Evolutionary conservation across 1,284 basidiomycete species (phyloP).

Genomic region (Sporisorium scitamineum): DNA sequence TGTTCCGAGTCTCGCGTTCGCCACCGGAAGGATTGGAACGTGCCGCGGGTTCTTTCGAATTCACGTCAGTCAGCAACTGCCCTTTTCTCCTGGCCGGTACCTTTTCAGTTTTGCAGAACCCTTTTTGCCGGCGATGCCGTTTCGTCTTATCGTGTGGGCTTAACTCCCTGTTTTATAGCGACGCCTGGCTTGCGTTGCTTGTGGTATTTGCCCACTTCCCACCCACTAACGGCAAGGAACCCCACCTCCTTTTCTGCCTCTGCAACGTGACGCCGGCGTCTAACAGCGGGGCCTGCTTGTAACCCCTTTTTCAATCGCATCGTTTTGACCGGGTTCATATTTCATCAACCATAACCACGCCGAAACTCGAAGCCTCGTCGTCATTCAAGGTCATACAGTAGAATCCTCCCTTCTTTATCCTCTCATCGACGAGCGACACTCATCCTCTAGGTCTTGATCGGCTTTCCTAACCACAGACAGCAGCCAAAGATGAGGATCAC

Average conservation of each 20-base stretch:
- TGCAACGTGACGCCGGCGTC: not conserved
- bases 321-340: not conserved
- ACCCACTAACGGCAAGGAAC: not conserved
- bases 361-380: not conserved
- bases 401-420: too few relatives aligned
- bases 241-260: not conserved
- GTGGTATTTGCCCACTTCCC: too few relatives aligned
- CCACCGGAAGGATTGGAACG: not conserved
- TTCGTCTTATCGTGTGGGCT: not conserved
- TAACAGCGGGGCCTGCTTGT: not conserved
- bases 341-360: not conserved
- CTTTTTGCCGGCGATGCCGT: not conserved
- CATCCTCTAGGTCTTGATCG: too few relatives aligned
- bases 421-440: not conserved
- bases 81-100: too few relatives aligned
- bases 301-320: not conserved
- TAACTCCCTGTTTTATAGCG: not conserved
- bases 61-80: not conserved
- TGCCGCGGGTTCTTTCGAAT: not conserved
- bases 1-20: not conserved
- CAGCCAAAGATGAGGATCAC: slow-evolving; percentile 6
- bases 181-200: not conserved
- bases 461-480: too few relatives aligned
- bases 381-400: not conserved
- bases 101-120: too few relatives aligned